phyloP scores from a whole-genome alignment of 78 protist species.

The Acrasis kona region DNA sequence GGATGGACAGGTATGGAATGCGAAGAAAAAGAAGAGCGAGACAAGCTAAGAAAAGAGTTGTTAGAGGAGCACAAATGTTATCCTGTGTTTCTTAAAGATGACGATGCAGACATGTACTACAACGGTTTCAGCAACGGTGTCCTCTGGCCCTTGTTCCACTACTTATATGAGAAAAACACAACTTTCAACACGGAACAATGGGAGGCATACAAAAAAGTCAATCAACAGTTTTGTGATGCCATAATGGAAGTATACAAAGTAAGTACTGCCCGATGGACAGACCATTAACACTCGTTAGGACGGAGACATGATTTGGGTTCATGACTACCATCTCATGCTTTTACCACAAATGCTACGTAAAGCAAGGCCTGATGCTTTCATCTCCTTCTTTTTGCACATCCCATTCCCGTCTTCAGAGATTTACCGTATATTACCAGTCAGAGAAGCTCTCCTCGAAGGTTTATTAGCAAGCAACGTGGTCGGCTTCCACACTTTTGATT shows the following conservation, averaged over 20 bases:
- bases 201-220: constrained; percentile 48
- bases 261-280: no score
- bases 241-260: constrained; percentile 29
- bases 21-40: constrained; percentile 3
- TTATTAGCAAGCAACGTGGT: constrained; percentile 56
- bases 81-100: constrained; percentile 20
- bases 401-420: constrained; percentile 82
- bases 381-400: constrained; percentile 84
- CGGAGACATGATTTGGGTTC: constrained; percentile 56
- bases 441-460: constrained; percentile 56
- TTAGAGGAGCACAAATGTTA: not conserved
- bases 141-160: constrained; percentile 76
- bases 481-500: constrained; percentile 72
- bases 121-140: constrained; percentile 11
- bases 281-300: no score
- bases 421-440: constrained; percentile 66
- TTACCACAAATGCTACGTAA: constrained; percentile 49
- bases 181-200: constrained; percentile 28
- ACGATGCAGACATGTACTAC: constrained; percentile 2
- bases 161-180: constrained; percentile 32
- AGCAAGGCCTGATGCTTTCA: constrained; percentile 8
- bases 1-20: constrained; percentile 22
- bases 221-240: constrained; percentile 30
- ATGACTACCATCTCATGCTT: constrained; percentile 86
- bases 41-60: not conserved